A percentile compares a stretch with the other conserved stretches of the same genome.
Evolutionary conservation across 352 stramenopile species (phyloP).

Genomic region (Globisporangium uncinulatum): DNA sequence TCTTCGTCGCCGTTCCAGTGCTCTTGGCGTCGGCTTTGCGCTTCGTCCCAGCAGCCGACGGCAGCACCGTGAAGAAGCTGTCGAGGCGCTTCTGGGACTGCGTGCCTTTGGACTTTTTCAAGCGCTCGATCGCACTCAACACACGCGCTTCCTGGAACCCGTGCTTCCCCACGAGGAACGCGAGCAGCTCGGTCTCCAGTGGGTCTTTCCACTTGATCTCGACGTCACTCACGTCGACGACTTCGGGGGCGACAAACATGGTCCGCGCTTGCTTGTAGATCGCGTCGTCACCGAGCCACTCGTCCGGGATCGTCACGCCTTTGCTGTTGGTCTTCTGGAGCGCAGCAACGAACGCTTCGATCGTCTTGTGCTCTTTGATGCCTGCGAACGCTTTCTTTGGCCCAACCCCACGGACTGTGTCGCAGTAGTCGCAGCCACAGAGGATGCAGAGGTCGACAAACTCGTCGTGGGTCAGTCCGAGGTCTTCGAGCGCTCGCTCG

Average conservation of each 20-base stretch:
- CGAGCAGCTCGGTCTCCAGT: slow-evolving; percentile 83
- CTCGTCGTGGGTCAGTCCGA: slow-evolving; percentile 91
- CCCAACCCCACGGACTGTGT: slow-evolving; percentile 96
- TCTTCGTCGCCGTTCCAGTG: slow-evolving; percentile 19
- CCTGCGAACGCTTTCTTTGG: slow-evolving; percentile 97
- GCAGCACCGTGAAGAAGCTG: slow-evolving; percentile 92
- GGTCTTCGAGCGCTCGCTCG: slow-evolving; percentile 87
- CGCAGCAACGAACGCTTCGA: slow-evolving; percentile 93
- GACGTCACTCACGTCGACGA: slow-evolving; percentile 48
- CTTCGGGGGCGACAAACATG: slow-evolving; percentile 89
- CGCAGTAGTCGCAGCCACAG: slow-evolving; percentile 98
- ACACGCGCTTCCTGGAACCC: slow-evolving; percentile 95
- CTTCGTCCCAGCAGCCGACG: slow-evolving; percentile 44
- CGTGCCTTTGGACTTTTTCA: slow-evolving; percentile 94
- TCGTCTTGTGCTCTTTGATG: slow-evolving; percentile 94
- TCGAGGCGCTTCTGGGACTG: slow-evolving; percentile 96
- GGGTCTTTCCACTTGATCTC: slow-evolving; percentile 95
- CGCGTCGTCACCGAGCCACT: slow-evolving; percentile 83
- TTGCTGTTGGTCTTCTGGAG: slow-evolving; percentile 87
- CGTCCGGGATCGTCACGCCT: slow-evolving; percentile 74
- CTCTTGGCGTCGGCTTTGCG: slow-evolving; percentile 50
- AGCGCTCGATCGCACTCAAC: slow-evolving; percentile 89
- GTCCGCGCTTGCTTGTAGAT: slow-evolving; percentile 91
- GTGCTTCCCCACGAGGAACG: slow-evolving; percentile 96
- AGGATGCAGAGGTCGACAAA: slow-evolving; percentile 99